Percentiles rank a stretch among this genome's conserved stretches.
These are phyloP conservation scores for Xanthoparmelia taractica DNA, from an alignment of 495 filamentous ascomycete genomes.

Conservation along the genomic window DNA sequence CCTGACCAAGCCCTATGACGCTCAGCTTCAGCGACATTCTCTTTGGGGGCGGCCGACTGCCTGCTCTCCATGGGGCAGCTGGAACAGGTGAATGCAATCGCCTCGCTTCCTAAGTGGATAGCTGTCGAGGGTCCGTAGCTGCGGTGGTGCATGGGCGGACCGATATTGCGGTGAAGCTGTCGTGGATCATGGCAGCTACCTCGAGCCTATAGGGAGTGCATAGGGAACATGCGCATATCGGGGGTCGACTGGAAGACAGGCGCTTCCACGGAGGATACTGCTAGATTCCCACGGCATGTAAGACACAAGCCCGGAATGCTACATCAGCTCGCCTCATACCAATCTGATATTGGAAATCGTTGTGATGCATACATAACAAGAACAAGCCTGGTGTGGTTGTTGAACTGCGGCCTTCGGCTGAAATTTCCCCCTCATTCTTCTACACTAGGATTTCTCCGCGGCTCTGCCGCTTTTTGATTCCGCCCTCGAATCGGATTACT, in stretches of 20 bases:
- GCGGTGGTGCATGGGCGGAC: neutral
- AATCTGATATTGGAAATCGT: no score
- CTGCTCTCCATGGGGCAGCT: neutral
- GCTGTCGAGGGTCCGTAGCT: neutral
- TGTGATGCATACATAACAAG: no score
- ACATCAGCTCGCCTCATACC: no score
- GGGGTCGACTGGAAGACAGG: neutral
- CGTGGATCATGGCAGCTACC: neutral
- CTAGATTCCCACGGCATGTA: neutral
- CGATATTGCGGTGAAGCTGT: neutral
- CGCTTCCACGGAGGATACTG: neutral
- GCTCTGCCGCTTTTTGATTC: no score
- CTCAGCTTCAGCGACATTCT: neutral
- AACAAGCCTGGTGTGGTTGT: no score
- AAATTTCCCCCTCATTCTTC: no score
- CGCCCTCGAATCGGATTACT: no score
- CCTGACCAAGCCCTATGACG: neutral
- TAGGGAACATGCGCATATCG: neutral
- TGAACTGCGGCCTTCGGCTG: no score
- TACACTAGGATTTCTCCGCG: no score
- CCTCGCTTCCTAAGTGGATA: neutral
- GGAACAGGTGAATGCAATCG: neutral
- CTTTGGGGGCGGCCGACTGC: no score
- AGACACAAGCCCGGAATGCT: neutral
- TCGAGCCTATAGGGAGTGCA: neutral